phyloP scores from a whole-genome alignment of 164 flowering plant species.

The Magnolia sinica region DNA sequence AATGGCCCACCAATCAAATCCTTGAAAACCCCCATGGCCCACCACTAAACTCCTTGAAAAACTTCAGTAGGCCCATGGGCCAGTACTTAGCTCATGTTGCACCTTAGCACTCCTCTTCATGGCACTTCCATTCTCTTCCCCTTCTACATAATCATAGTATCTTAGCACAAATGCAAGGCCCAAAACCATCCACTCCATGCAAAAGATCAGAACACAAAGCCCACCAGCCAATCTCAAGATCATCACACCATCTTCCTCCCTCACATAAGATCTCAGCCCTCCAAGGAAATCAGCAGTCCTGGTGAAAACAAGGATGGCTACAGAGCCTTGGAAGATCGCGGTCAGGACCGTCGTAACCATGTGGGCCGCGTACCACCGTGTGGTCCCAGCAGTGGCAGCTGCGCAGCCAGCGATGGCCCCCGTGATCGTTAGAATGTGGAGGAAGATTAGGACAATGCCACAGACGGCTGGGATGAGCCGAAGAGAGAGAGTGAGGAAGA shows the following conservation, averaged over 20 bases:
- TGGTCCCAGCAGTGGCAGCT: slow-evolving; percentile 39
- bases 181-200: slow-evolving; percentile 67
- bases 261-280: slow-evolving; percentile 56
- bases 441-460: slow-evolving; percentile 75
- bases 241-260: slow-evolving; percentile 60
- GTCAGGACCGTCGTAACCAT: slow-evolving; percentile 75
- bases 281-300: slow-evolving; percentile 50
- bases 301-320: slow-evolving; percentile 62
- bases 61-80: slow-evolving; percentile 39
- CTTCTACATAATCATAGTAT: slow-evolving; percentile 51
- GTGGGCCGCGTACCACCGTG: slow-evolving; percentile 59
- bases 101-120: slow-evolving; percentile 40
- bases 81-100: slow-evolving; percentile 27
- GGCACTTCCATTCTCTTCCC: slow-evolving; percentile 16
- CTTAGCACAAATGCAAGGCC: slow-evolving; percentile 55
- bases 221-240: slow-evolving; percentile 67
- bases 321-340: slow-evolving; percentile 80
- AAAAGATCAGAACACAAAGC: slow-evolving; percentile 39
- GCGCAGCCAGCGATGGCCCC: slow-evolving; percentile 55
- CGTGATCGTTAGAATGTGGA: slow-evolving; percentile 58
- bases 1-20: background rate
- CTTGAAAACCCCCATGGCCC: background rate
- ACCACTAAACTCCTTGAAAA: background rate
- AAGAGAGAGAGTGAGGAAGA: slow-evolving; percentile 78
- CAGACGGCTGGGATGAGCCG: slow-evolving; percentile 69